phyloP scores from a whole-genome alignment of 1,284 basidiomycete genomes.

The Exobasidium cylindrosporum region DNA sequence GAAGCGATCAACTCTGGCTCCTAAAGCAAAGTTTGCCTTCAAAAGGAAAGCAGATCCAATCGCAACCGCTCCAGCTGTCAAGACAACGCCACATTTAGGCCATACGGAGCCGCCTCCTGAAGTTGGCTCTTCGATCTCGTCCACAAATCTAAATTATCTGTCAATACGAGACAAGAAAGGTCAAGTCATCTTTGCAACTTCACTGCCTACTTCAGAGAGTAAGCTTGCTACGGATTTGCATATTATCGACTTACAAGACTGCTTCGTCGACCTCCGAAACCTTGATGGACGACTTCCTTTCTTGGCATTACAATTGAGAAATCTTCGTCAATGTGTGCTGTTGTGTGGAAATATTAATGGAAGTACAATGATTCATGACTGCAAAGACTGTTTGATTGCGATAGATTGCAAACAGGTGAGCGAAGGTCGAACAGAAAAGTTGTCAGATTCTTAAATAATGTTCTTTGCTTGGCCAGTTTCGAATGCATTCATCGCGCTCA shows the following conservation, averaged over 20 bases:
- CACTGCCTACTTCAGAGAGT: not conserved
- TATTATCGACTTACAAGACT: conserved; percentile 2
- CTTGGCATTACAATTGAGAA: not conserved
- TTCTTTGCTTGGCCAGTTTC: conserved; percentile 1
- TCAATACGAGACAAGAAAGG: not conserved
- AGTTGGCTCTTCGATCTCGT: not conserved
- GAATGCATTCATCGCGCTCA: conserved; percentile 3
- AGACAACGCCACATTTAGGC: not conserved
- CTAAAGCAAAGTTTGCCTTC: conserved; percentile 9
- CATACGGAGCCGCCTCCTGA: not conserved
- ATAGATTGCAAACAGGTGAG: conserved; percentile 4
- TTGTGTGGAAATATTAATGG: conserved; percentile 3
- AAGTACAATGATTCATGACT: conserved; percentile 11
- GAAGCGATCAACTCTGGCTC: not conserved
- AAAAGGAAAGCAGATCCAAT: not conserved
- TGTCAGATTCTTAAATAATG: not conserved
- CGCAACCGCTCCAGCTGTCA: not conserved
- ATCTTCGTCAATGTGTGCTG: conserved; percentile 2
- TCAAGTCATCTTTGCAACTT: not conserved
- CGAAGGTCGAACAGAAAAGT: not conserved
- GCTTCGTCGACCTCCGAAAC: conserved; percentile 7
- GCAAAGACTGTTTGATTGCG: not conserved
- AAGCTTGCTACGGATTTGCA: conserved; percentile 1
- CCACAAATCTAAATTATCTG: not conserved
- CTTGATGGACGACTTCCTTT: not conserved